These are phyloP conservation scores for Cardamine occulta DNA, from an alignment of 345 rosid species.

Conservation along the genomic window DNA sequence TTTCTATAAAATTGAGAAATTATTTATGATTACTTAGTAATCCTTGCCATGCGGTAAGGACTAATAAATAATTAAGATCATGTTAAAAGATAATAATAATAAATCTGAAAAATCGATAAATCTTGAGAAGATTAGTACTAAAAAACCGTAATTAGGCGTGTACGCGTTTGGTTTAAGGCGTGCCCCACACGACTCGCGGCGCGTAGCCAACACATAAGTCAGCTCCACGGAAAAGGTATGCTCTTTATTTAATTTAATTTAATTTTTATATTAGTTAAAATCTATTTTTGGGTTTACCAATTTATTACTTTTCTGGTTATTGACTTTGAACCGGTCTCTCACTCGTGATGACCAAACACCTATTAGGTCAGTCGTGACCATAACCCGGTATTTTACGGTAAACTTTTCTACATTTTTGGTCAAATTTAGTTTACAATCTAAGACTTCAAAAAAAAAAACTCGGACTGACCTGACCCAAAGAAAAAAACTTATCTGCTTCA, in stretches of 20 bases:
- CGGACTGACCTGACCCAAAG: no score
- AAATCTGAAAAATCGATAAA: slow-evolving; percentile 2
- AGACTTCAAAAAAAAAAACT: not conserved
- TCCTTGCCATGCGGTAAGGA: not conserved
- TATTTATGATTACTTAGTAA: not conserved
- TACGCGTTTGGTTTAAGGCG: slow-evolving; percentile 46
- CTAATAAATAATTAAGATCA: slow-evolving; percentile 11
- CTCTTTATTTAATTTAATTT: slow-evolving; percentile 1
- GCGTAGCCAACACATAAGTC: slow-evolving; percentile 46
- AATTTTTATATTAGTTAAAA: slow-evolving; percentile 3
- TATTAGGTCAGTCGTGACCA: slow-evolving; percentile 37
- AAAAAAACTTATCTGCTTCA: not conserved
- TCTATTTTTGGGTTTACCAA: slow-evolving; percentile 29
- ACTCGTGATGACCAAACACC: slow-evolving; percentile 34
- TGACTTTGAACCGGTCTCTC: slow-evolving; percentile 48
- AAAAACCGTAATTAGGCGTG: slow-evolving; percentile 41
- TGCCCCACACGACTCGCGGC: slow-evolving; percentile 47
- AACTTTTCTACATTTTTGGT: not conserved
- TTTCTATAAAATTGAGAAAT: not conserved
- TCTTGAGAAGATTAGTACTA: slow-evolving; percentile 23
- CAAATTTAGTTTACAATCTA: slow-evolving; percentile 36
- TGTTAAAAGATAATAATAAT: not conserved
- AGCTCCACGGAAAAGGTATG: slow-evolving; percentile 46
- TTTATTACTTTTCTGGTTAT: slow-evolving; percentile 36
- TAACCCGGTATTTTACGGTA: slow-evolving; percentile 27